phyloP scores from a whole-genome alignment of 805 yeast genomes.

The Candida vaughaniae region DNA sequence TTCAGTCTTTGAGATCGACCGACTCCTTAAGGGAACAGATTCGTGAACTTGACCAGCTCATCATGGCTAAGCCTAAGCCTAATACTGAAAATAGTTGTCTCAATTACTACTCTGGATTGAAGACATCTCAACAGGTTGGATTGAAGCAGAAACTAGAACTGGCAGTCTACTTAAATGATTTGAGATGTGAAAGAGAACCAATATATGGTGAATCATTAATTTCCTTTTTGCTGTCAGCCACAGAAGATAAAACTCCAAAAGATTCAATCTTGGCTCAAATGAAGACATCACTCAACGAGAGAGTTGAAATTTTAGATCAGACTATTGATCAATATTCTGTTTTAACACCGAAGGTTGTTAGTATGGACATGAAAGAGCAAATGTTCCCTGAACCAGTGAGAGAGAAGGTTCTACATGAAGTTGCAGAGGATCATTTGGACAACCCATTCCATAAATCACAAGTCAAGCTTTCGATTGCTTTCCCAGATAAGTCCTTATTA shows the following conservation, averaged over 20 bases:
- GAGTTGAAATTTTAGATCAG: constrained; percentile 41
- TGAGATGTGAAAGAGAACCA: constrained; percentile 67
- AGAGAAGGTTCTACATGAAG: constrained; percentile 26
- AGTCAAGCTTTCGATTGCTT: constrained; percentile 84
- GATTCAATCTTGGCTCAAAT: constrained; percentile 20
- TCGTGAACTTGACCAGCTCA: constrained; percentile 38
- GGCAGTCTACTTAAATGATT: constrained; percentile 57
- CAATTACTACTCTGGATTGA: constrained; percentile 58
- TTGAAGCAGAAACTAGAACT: constrained; percentile 56
- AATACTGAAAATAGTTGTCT: constrained; percentile 38
- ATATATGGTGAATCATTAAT: constrained; percentile 64
- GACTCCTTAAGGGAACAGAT: constrained; percentile 44
- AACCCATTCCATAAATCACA: constrained; percentile 76
- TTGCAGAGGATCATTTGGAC: constrained; percentile 42
- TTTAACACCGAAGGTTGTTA: constrained; percentile 83
- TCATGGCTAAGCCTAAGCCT: constrained; percentile 17
- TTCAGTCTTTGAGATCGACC: constrained; percentile 47
- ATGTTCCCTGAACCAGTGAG: constrained; percentile 43
- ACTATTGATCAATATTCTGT: constrained; percentile 75
- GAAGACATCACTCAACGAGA: constrained; percentile 22
- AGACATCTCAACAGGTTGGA: constrained; percentile 51
- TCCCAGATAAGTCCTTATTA: constrained; percentile 89
- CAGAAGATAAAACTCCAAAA: constrained; percentile 5
- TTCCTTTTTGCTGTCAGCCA: constrained; percentile 28
- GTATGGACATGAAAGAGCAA: constrained; percentile 64